Evolutionary conservation across 805 yeast species (phyloP).

Genomic region (Candida berthetii): DNA sequence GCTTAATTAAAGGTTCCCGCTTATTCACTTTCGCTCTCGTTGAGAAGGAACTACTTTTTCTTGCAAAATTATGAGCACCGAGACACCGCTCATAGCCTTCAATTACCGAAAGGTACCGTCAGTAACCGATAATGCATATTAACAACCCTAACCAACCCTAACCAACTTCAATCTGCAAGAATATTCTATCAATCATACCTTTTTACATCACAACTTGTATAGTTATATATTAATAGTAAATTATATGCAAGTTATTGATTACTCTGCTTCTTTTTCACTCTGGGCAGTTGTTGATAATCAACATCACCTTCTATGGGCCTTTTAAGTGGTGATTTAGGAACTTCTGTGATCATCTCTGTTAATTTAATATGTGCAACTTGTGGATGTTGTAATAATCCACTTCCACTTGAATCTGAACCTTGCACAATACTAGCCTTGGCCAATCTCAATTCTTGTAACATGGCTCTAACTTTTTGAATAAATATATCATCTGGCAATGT

Average conservation of each 20-base stretch:
- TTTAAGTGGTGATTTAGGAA: slow-evolving; percentile 11
- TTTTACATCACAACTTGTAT: too few relatives aligned
- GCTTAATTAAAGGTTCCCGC: too few relatives aligned
- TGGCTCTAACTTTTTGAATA: slow-evolving; percentile 4
- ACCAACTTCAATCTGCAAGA: too few relatives aligned
- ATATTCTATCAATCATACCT: too few relatives aligned
- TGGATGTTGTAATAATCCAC: background rate
- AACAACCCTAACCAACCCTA: too few relatives aligned
- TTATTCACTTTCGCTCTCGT: too few relatives aligned
- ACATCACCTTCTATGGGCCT: slow-evolving; percentile 7
- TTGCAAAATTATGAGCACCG: too few relatives aligned
- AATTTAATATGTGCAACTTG: background rate
- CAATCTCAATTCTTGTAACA: background rate
- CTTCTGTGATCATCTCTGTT: background rate
- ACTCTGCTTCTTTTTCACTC: background rate
- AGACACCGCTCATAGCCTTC: too few relatives aligned
- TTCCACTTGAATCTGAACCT: background rate
- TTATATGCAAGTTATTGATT: background rate
- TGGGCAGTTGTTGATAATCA: background rate
- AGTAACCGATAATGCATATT: too few relatives aligned
- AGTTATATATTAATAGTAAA: too few relatives aligned
- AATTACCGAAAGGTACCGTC: too few relatives aligned
- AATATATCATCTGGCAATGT: slow-evolving; percentile 16
- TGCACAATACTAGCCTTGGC: background rate
- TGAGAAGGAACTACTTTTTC: too few relatives aligned